Conservation (phyloP, 345 rosid species). For the Gossypium australe region DNA sequence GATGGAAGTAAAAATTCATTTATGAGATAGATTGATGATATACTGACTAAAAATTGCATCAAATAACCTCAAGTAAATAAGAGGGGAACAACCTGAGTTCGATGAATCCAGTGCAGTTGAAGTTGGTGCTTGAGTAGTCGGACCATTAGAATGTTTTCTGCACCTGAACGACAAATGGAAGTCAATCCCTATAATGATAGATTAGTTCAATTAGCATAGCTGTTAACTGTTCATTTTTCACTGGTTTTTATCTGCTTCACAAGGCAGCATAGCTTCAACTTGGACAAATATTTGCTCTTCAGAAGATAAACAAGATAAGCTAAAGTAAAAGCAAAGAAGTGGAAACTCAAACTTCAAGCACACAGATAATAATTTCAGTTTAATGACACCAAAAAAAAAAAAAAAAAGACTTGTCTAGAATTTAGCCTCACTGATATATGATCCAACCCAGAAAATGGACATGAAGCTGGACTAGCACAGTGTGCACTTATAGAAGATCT, state of each 20-base stretch:
- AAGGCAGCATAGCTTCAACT: conserved; percentile 1
- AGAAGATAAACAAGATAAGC: conserved; percentile 3
- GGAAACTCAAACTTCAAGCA: not conserved
- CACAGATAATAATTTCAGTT: not conserved
- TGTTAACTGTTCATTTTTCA: not conserved
- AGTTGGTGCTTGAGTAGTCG: conserved; percentile 18
- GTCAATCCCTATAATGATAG: conserved; percentile 11
- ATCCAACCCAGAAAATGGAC: not conserved
- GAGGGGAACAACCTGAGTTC: conserved; percentile 34
- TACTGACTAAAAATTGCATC: not conserved
- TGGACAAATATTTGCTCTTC: not conserved
- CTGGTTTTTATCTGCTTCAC: not conserved
- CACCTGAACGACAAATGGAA: conserved; percentile 11
- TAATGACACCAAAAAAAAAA: not conserved
- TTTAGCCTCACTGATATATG: not conserved
- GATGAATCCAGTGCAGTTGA: conserved; percentile 28
- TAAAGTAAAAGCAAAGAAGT: not conserved
- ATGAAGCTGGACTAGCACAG: not conserved
- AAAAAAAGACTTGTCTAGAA: not conserved
- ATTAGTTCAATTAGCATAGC: not conserved
- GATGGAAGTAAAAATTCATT: not conserved
- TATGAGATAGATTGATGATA: not conserved
- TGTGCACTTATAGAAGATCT: too few relatives aligned
- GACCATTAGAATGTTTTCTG: conserved; percentile 54
- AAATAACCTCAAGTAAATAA: conserved; percentile 6